Percentiles rank a stretch among this genome's conserved stretches.
These are phyloP conservation scores for Phytophthora vignae DNA, from an alignment of 352 stramenopile genomes.

Conservation along the genomic window DNA sequence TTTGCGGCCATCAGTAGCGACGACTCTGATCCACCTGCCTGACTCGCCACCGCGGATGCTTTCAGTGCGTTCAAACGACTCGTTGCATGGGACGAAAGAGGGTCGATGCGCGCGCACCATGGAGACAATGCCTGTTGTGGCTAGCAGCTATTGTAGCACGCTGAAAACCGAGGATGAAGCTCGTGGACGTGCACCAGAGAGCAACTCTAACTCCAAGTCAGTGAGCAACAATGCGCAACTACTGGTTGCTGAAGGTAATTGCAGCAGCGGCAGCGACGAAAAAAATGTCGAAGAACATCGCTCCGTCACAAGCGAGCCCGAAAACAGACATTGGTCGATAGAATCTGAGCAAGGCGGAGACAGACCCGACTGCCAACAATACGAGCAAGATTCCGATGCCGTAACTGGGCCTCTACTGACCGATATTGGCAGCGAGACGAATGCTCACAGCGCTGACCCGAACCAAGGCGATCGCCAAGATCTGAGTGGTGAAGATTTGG, in stretches of 20 bases:
- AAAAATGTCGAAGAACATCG: not conserved
- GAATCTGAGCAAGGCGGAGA: not conserved
- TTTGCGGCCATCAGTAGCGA: slow-evolving; percentile 11
- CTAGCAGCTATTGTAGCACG: not conserved
- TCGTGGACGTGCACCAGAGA: not conserved
- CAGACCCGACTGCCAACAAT: not conserved
- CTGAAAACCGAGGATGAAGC: not conserved
- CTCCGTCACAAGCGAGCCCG: not conserved
- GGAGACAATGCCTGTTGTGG: not conserved
- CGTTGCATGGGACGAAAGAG: not conserved
- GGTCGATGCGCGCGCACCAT: not conserved
- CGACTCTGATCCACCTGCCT: slow-evolving; percentile 61
- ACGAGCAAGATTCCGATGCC: not conserved
- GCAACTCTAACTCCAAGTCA: not conserved
- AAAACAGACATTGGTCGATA: not conserved
- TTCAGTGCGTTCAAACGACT: not conserved
- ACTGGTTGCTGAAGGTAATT: not conserved
- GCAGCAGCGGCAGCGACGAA: not conserved
- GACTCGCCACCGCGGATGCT: slow-evolving; percentile 56
- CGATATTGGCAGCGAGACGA: slow-evolving; percentile 2
- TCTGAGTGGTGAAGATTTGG: not conserved
- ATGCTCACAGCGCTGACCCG: not conserved
- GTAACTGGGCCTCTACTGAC: slow-evolving; percentile 15
- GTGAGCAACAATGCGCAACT: not conserved
- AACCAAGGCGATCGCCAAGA: not conserved